A percentile compares a stretch with the other conserved stretches of the same genome.
Conservation (phyloP, 1,284 basidiomycete genomes). For the Meira miltonrushii region DNA sequence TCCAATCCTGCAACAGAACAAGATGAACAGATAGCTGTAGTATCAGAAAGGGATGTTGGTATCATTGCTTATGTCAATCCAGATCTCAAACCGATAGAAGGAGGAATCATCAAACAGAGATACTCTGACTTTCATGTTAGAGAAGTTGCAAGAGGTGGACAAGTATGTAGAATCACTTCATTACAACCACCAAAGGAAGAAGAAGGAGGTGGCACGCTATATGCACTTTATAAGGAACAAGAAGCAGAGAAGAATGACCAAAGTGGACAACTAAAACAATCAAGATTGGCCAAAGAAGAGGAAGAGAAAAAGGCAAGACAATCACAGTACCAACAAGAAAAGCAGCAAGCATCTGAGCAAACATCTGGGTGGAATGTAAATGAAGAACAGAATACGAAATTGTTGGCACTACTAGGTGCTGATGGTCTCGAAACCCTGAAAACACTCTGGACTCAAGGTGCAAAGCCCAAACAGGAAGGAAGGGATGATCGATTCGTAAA, state of each 20-base stretch:
- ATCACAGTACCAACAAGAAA: slow-evolving; percentile 4
- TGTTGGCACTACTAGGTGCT: slow-evolving; percentile 11
- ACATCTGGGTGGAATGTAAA: slow-evolving; percentile 1
- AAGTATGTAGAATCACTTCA: slow-evolving; percentile 16
- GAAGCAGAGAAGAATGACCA: slow-evolving; percentile 10
- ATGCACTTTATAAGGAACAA: slow-evolving; percentile 5
- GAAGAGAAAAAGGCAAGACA: slow-evolving; percentile 3
- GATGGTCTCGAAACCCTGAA: slow-evolving; percentile 10
- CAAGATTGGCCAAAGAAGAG: slow-evolving; percentile 8
- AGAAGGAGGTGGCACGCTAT: slow-evolving; percentile 5
- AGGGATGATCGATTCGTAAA: slow-evolving; percentile 15
- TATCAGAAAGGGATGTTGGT: slow-evolving; percentile 19
- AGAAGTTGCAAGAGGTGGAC: slow-evolving; percentile 15
- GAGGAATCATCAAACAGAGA: slow-evolving; percentile 25
- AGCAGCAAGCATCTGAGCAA: neutral
- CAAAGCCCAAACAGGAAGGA: neutral
- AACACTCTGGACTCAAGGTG: slow-evolving; percentile 14
- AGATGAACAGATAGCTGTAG: neutral
- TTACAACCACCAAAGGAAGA: slow-evolving; percentile 14
- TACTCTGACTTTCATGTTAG: slow-evolving; percentile 25
- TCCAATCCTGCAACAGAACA: neutral
- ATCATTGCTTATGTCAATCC: slow-evolving; percentile 19
- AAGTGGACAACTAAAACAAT: slow-evolving; percentile 2
- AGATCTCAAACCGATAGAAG: slow-evolving; percentile 10
- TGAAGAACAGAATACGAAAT: neutral